These are phyloP conservation scores for Leccinum huronense DNA, from an alignment of 1,284 basidiomycete genomes.

Conservation along the genomic window DNA sequence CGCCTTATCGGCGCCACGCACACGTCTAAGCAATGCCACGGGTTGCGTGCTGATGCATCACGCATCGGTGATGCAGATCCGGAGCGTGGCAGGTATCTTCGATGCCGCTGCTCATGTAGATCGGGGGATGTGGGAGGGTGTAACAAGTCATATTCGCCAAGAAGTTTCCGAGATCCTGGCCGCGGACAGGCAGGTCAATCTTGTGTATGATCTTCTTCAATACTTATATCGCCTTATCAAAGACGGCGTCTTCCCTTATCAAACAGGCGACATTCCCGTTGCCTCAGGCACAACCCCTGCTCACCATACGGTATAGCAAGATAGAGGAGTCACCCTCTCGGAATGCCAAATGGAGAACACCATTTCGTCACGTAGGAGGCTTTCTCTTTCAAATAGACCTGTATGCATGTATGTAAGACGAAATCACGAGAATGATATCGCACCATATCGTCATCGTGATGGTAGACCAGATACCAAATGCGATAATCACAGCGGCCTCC, in stretches of 20 bases:
- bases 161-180: neutral
- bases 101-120: conserved; percentile 9
- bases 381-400: neutral
- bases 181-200: neutral
- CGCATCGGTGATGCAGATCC: conserved; percentile 10
- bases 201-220: neutral
- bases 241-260: neutral
- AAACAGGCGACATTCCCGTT: neutral
- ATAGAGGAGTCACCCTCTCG: neutral
- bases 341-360: neutral
- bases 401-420: conserved; percentile 3
- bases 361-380: neutral
- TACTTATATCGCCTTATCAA: neutral
- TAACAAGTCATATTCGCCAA: neutral
- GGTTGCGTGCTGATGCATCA: conserved; percentile 1
- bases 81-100: neutral
- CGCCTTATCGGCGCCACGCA: neutral
- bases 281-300: neutral
- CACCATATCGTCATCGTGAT: conserved; percentile 8
- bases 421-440: conserved; percentile 4
- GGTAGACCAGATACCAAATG: neutral
- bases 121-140: conserved; percentile 8
- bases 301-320: neutral
- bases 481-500: neutral
- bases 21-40: conserved; percentile 7